These are phyloP conservation scores for Ophiostoma quercus DNA, from an alignment of 2,329 filamentous ascomycete species.

Conservation along the genomic window DNA sequence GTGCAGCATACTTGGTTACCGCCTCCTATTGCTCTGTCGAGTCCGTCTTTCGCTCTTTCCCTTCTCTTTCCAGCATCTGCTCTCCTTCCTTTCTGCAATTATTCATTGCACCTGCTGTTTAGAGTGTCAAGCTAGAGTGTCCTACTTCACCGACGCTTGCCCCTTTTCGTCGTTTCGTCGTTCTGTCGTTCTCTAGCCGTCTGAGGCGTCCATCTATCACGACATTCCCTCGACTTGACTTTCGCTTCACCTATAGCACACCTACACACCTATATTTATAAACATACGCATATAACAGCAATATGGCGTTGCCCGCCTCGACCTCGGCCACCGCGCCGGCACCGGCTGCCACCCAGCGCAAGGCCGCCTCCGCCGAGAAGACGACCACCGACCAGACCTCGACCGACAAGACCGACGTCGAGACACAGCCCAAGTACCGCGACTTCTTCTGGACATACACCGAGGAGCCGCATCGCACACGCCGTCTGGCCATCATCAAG, in stretches of 20 bases:
- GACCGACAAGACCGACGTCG: conserved; percentile 28
- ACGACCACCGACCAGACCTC: background rate
- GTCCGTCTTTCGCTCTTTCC: background rate
- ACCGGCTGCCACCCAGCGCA: conserved; percentile 9
- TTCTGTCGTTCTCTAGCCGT: background rate
- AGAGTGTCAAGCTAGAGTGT: background rate
- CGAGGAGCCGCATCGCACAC: conserved; percentile 89
- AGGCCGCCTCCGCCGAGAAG: background rate
- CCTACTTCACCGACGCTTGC: conserved; percentile 4
- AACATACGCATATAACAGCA: too few relatives aligned
- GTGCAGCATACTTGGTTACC: background rate
- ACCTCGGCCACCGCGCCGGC: conserved; percentile 18
- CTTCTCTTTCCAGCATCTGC: background rate
- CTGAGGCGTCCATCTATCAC: background rate
- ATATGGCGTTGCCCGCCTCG: conserved; percentile 20
- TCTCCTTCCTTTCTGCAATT: background rate
- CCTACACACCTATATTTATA: too few relatives aligned
- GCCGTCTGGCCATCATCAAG: conserved; percentile 92
- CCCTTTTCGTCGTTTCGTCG: background rate
- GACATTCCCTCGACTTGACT: background rate
- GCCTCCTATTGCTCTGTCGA: background rate
- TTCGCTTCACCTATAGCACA: background rate
- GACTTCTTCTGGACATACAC: conserved; percentile 99
- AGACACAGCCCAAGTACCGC: conserved; percentile 39
- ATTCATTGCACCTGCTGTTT: background rate